These are phyloP conservation scores for Podospora didyma DNA, from an alignment of 495 filamentous ascomycete species.

Conservation along the genomic window DNA sequence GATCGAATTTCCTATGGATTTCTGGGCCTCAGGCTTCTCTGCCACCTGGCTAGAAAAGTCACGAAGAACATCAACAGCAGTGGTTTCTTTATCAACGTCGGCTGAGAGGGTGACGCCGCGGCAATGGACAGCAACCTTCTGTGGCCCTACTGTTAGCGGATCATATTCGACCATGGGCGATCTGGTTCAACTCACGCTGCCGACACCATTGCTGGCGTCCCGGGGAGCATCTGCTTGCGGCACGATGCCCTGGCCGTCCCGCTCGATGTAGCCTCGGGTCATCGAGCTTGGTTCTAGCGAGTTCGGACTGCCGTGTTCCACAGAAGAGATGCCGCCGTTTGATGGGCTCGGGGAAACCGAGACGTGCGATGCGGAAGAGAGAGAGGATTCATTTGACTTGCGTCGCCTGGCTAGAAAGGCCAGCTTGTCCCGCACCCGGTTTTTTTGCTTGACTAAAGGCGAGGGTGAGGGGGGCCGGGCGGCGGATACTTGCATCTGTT, in stretches of 20 bases:
- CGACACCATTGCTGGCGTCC: slow-evolving; percentile 79
- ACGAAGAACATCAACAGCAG: slow-evolving; percentile 63
- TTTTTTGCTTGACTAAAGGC: slow-evolving; percentile 23
- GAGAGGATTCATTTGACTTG: slow-evolving; percentile 21
- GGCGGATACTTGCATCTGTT: slow-evolving; percentile 37
- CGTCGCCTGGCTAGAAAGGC: slow-evolving; percentile 31
- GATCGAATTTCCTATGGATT: slow-evolving; percentile 44
- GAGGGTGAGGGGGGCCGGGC: slow-evolving; percentile 8
- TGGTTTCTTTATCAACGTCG: slow-evolving; percentile 68
- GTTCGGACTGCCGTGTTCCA: slow-evolving; percentile 18
- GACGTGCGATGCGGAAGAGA: slow-evolving; percentile 9
- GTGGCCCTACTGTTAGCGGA: neutral
- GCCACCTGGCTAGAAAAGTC: slow-evolving; percentile 46
- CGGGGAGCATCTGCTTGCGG: slow-evolving; percentile 74
- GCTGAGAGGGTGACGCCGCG: slow-evolving; percentile 57
- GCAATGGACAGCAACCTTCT: slow-evolving; percentile 65
- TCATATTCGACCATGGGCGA: neutral
- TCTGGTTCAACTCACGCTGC: slow-evolving; percentile 51
- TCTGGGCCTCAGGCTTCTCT: slow-evolving; percentile 24
- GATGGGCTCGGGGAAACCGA: slow-evolving; percentile 24
- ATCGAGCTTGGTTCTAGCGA: slow-evolving; percentile 19
- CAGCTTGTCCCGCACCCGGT: slow-evolving; percentile 37
- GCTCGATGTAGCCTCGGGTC: slow-evolving; percentile 24
- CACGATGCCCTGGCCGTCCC: slow-evolving; percentile 40
- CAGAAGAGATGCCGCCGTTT: neutral